Evolutionary conservation across 352 stramenopile species (phyloP), one percentile per base, ranked within the genome.

Genomic region (Elongisporangium anandrum): DNA sequence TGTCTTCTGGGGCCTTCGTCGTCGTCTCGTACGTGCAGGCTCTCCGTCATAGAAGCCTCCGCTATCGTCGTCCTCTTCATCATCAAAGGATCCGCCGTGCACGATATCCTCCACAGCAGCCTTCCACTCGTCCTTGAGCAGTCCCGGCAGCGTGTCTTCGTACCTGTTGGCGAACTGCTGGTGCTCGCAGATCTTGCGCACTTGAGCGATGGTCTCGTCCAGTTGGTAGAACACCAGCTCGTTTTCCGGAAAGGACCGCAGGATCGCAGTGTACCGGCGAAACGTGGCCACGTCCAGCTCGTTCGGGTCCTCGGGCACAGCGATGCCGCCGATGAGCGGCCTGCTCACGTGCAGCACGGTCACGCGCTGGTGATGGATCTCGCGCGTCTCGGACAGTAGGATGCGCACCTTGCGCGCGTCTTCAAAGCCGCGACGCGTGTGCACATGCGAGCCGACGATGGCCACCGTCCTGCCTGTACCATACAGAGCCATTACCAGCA

Each of bases 261-360:
- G 61, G 16, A 93, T 90, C n/a, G 84, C 84, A 7, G 81, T 90
- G 63, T 89, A 86, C 22, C 81, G 77, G 17, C 79, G 70, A 41
- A 90, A 89, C 19, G 84, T 93, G 3, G 75, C 76, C 10, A 85
- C 60, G 53, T 93, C 84, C 41, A 93, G 81, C 62, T 90, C 84
- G 20, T 81, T 87, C 26, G 75, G 79, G 53, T 93, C 81, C 50
- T 91, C 78, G 0, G 81, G 84, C n/a, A 90, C 52, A 22, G 69
- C 59, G 13, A 93, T 69, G 29, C 84, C 84, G 10, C 81, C 81
- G 24, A 79, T 63, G 5, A 93, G 69, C 10, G 84, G 81, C n/a
- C 81, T 73, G 60, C 81, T 93, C 41, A 88, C 57, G 63, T 90
- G 78, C 50, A 93, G 65, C 53, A 93, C 70, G 20, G 72, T 87